phyloP scores from a whole-genome alignment of 2,329 filamentous ascomycete genomes.

The Aspergillus terreus region DNA sequence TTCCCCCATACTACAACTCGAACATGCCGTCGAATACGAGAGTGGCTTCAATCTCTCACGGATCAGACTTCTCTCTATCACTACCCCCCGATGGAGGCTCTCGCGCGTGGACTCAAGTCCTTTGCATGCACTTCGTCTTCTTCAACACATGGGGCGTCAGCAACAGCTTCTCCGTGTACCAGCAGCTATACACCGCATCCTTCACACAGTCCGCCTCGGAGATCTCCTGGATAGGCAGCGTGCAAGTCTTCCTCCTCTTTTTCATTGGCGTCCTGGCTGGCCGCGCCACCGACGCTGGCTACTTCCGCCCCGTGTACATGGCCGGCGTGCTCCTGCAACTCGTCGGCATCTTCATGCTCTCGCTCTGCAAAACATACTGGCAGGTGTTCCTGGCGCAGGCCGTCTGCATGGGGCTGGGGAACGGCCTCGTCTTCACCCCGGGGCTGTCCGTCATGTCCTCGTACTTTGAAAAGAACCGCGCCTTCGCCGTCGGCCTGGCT shows the following conservation, averaged over 20 bases:
- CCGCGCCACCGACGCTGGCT: slow-evolving; percentile 39
- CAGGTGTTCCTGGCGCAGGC: slow-evolving; percentile 48
- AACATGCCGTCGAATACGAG: too few relatives aligned
- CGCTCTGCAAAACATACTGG: slow-evolving; percentile 42
- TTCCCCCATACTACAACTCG: too few relatives aligned
- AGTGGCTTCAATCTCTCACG: too few relatives aligned
- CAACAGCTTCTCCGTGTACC: slow-evolving; percentile 41
- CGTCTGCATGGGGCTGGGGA: slow-evolving; percentile 40
- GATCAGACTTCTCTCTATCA: not conserved
- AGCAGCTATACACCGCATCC: slow-evolving; percentile 37
- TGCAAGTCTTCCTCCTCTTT: slow-evolving; percentile 43
- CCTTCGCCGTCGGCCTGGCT: slow-evolving; percentile 36
- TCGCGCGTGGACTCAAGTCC: slow-evolving; percentile 29
- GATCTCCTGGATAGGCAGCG: slow-evolving; percentile 42
- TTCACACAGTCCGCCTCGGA: slow-evolving; percentile 28
- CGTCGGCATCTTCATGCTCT: slow-evolving; percentile 44
- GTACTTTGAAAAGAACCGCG: slow-evolving; percentile 40
- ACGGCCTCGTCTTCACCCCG: slow-evolving; percentile 42
- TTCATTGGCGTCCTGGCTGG: slow-evolving; percentile 40
- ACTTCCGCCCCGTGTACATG: slow-evolving; percentile 28
- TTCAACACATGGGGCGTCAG: slow-evolving; percentile 30
- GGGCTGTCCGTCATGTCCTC: slow-evolving; percentile 36
- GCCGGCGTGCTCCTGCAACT: slow-evolving; percentile 29
- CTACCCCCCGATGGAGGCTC: slow-evolving; percentile 15
- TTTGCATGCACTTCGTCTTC: slow-evolving; percentile 22